Evolutionary conservation across 164 flowering plant genomes (phyloP), one percentile per base, ranked within the genome.

Genomic region (Magnolia sinica): DNA sequence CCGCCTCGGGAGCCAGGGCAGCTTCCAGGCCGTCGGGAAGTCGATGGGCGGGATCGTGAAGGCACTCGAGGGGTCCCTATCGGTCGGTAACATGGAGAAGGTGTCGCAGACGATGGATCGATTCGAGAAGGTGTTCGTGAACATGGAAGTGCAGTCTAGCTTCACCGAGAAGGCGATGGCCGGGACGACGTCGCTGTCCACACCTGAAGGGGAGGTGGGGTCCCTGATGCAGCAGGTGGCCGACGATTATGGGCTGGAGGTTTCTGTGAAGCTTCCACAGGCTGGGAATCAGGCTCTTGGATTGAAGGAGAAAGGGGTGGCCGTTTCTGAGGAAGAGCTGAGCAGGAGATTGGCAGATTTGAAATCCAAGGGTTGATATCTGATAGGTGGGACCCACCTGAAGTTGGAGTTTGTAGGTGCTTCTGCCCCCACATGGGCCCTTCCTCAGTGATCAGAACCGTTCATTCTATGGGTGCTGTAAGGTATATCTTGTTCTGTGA

Each of bases 71-170:
- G 69, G 70, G 55, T 55, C 80, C 7, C 50, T 81, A 4, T 64
- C 78, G 10, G 69, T 68, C 2, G 80, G 80, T 14, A 81, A 81
- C 69, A 70, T 81, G 80, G 73, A 81, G 76, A 81, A 81, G 73
- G 75, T 78, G 8, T 81, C 82, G 3, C 61, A 76, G 50, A 80
- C 82, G 14, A 80, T 80, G 82, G 82, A 80, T 75, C 45, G 50
- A 13, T 81, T 81, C 19, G 80, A 81, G 76, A 77, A 71, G 76
- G 71, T 31, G 7, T 81, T 81, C 27, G 80, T 78, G 55, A 81
- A 81, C 74, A 81, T 81, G 83, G 83, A 81, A 72, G 83, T 81
- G 37, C 80, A 81, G 69, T 77, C 83, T 20, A 68, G 73, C 52
- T 81, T 77, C 72, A 71, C 73, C 10, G 83, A 81, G 80, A 74